phyloP scores from a whole-genome alignment of 768 basidiomycete species.

The Mycena pura region DNA sequence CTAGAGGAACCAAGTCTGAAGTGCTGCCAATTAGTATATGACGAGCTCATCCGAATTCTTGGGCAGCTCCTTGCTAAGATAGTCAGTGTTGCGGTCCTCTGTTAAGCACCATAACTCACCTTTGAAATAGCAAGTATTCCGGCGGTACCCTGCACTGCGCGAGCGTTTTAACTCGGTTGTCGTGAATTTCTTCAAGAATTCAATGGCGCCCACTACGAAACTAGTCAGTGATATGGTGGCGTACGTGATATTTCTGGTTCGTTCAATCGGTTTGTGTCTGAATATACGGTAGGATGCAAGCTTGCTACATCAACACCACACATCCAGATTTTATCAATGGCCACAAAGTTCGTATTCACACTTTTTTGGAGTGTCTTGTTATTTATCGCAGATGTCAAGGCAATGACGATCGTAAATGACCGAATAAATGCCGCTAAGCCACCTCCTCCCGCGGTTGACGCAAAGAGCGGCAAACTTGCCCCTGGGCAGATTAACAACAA shows the following conservation, averaged over 20 bases:
- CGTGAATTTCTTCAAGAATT: conserved; percentile 93
- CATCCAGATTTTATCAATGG: conserved; percentile 99
- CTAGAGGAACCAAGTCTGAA: conserved; percentile 93
- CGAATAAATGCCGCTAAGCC: conserved; percentile 85
- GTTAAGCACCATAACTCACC: background rate
- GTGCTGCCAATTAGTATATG: conserved; percentile 95
- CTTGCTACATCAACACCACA: conserved; percentile 98
- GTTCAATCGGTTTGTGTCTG: background rate
- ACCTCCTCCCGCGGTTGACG: conserved; percentile 61
- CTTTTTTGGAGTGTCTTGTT: background rate
- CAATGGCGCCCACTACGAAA: conserved; percentile 95
- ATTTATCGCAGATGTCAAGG: conserved; percentile 51
- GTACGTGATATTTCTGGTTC: conserved; percentile 53
- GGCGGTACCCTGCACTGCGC: conserved; percentile 93
- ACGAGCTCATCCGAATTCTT: conserved; percentile 96
- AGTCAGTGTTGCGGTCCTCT: conserved; percentile 32
- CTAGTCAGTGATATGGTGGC: conserved; percentile 92
- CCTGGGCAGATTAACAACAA: conserved; percentile 84
- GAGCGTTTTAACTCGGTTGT: conserved; percentile 97
- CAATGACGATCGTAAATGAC: conserved; percentile 87
- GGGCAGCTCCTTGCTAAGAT: conserved; percentile 90
- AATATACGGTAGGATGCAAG: conserved; percentile 79
- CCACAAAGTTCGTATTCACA: conserved; percentile 69
- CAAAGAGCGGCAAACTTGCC: conserved; percentile 70
- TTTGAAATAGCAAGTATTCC: conserved; percentile 83